Evolutionary conservation across 192 early-diverging fungal species (phyloP).

Genomic region (Coemansia sp.): DNA sequence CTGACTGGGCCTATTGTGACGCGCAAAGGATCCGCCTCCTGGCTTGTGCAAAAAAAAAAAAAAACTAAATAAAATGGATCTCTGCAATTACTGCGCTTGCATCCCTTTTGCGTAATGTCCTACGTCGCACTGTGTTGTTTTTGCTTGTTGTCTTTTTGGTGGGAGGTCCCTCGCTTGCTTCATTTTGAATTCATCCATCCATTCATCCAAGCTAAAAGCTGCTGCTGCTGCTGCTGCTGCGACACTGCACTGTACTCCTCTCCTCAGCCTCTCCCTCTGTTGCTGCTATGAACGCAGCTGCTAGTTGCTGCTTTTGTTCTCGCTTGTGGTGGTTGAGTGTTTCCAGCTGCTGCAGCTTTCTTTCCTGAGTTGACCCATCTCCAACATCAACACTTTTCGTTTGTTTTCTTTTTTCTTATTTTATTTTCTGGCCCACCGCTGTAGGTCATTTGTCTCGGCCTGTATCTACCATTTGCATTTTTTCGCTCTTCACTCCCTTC

Average conservation of each 20-base stretch:
- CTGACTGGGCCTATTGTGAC: neutral
- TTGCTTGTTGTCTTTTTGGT: conserved; percentile 4
- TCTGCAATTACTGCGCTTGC: neutral
- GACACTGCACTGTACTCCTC: no score
- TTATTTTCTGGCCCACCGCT: neutral
- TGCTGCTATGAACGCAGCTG: no score
- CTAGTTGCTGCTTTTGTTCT: no score
- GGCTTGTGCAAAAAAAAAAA: neutral
- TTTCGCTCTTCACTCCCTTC: neutral
- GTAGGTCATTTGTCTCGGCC: neutral
- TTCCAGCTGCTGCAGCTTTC: neutral
- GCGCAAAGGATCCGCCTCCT: neutral
- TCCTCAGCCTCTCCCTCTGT: no score
- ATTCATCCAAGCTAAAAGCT: no score
- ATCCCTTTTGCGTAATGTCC: conserved; percentile 1
- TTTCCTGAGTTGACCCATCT: neutral
- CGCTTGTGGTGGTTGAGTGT: no score
- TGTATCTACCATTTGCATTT: neutral
- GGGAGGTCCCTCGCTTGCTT: neutral
- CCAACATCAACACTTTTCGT: neutral
- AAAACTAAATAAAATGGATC: neutral
- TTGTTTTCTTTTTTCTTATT: conserved; percentile 2
- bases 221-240: no score
- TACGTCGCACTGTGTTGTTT: neutral
- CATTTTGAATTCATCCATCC: neutral